Conservation (phyloP, 2,329 filamentous ascomycete species). For the Lachnellula occidentalis region DNA sequence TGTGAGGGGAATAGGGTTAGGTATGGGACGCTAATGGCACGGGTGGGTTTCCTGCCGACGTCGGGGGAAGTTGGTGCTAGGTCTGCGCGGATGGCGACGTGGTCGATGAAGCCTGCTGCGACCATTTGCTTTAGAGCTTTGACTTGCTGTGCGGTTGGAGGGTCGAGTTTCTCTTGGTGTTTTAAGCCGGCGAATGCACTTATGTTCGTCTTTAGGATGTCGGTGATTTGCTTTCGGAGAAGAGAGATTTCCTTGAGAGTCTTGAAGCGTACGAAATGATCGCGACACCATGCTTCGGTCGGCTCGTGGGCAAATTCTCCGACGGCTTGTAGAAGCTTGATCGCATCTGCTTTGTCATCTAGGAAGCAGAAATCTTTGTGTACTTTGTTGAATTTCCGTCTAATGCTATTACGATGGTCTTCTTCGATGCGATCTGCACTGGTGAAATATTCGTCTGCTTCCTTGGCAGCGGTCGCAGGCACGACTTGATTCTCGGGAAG, state of each 20-base stretch:
- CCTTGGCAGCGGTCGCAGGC: conserved; percentile 45
- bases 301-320: conserved; percentile 77
- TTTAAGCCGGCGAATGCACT: conserved; percentile 55
- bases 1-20: conserved; percentile 72
- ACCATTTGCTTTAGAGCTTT: conserved; percentile 85
- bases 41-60: conserved; percentile 61
- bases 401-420: conserved; percentile 59
- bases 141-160: conserved; percentile 62
- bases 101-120: conserved; percentile 88
- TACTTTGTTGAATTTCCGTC: conserved; percentile 59
- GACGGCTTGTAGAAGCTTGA: conserved; percentile 85
- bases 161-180: conserved; percentile 51
- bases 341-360: conserved; percentile 78
- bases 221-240: conserved; percentile 75
- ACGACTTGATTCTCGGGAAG: conserved; percentile 75
- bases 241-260: conserved; percentile 81
- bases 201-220: conserved; percentile 72
- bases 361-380: conserved; percentile 75
- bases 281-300: conserved; percentile 68
- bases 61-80: conserved; percentile 69
- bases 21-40: conserved; percentile 92
- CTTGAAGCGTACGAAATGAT: conserved; percentile 83
- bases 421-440: conserved; percentile 68
- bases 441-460: conserved; percentile 49
- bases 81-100: conserved; percentile 88